phyloP scores from a whole-genome alignment of 108 stramenopile species.

The Cyclotella baltica region DNA sequence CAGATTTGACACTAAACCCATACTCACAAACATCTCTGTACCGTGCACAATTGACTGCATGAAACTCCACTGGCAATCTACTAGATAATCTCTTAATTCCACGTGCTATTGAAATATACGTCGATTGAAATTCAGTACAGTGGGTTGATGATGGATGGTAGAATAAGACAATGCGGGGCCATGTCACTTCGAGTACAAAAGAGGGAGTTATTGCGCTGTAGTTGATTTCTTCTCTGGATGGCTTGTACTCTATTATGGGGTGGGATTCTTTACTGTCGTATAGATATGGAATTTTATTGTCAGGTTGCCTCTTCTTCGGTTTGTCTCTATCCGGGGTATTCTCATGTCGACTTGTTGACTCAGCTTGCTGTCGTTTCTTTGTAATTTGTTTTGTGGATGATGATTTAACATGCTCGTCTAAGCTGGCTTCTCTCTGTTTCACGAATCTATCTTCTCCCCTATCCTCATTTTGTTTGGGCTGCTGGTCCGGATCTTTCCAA shows the following conservation, averaged over 20 bases:
- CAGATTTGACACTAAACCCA: constrained; percentile 43
- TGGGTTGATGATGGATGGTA: constrained; percentile 52
- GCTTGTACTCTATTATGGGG: constrained; percentile 46
- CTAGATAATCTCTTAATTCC: constrained; percentile 39
- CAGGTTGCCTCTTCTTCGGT: background rate
- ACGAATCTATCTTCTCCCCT: background rate
- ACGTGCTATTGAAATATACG: constrained; percentile 42
- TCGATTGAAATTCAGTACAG: constrained; percentile 39
- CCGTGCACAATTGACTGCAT: constrained; percentile 51
- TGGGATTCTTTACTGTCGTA: constrained; percentile 42
- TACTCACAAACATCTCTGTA: constrained; percentile 50
- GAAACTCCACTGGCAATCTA: constrained; percentile 54
- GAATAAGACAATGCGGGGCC: constrained; percentile 55
- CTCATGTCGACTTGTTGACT: background rate
- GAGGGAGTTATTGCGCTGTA: constrained; percentile 44
- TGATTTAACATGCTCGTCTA: background rate
- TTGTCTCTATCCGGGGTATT: background rate
- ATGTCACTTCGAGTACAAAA: constrained; percentile 60
- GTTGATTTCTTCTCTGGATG: constrained; percentile 34
- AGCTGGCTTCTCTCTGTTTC: background rate
- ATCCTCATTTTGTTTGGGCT: background rate
- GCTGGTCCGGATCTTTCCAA: background rate
- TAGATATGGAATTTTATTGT: constrained; percentile 20
- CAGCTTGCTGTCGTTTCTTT: background rate
- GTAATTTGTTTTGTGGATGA: background rate